Percentiles rank a stretch among this genome's conserved stretches.
These are phyloP conservation scores for Viola pubescens DNA, from an alignment of 441 rosid genomes.

Conservation along the genomic window DNA sequence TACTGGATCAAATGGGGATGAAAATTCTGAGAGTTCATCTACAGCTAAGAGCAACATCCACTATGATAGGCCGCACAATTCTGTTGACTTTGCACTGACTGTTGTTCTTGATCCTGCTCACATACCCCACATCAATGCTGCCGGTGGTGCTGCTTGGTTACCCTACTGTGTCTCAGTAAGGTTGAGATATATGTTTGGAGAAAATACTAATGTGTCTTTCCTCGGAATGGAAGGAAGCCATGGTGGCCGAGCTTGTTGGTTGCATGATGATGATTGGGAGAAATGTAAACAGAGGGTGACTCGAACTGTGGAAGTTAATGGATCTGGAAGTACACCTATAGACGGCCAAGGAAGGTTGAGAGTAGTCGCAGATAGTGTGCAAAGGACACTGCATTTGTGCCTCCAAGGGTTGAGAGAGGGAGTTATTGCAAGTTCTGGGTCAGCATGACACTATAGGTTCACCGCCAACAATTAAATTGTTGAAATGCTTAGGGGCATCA, in stretches of 20 bases:
- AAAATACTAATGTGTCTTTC: slow-evolving; percentile 51
- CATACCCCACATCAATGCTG: slow-evolving; percentile 72
- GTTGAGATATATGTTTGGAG: slow-evolving; percentile 72
- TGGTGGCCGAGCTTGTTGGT: slow-evolving; percentile 96
- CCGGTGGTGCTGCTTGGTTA: slow-evolving; percentile 99
- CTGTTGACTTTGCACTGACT: slow-evolving; percentile 81
- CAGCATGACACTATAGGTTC: slow-evolving; percentile 18
- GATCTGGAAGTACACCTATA: slow-evolving; percentile 29
- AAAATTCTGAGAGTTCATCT: slow-evolving; percentile 35
- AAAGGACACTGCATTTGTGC: slow-evolving; percentile 53
- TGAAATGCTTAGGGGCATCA: background rate
- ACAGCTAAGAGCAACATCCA: slow-evolving; percentile 83
- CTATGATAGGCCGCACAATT: slow-evolving; percentile 68
- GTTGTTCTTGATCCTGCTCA: slow-evolving; percentile 93
- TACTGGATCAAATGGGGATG: slow-evolving; percentile 39
- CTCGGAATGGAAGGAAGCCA: slow-evolving; percentile 98
- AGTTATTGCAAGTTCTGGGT: slow-evolving; percentile 29
- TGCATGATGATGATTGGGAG: slow-evolving; percentile 83
- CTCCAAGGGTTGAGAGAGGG: slow-evolving; percentile 76
- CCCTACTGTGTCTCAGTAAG: slow-evolving; percentile 92
- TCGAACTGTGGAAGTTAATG: slow-evolving; percentile 51
- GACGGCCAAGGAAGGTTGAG: slow-evolving; percentile 80
- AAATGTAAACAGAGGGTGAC: slow-evolving; percentile 81
- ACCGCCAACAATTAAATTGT: background rate
- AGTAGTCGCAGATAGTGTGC: slow-evolving; percentile 78